Conservation (phyloP, 805 yeast species). For the Pachysolen tannophilus region DNA sequence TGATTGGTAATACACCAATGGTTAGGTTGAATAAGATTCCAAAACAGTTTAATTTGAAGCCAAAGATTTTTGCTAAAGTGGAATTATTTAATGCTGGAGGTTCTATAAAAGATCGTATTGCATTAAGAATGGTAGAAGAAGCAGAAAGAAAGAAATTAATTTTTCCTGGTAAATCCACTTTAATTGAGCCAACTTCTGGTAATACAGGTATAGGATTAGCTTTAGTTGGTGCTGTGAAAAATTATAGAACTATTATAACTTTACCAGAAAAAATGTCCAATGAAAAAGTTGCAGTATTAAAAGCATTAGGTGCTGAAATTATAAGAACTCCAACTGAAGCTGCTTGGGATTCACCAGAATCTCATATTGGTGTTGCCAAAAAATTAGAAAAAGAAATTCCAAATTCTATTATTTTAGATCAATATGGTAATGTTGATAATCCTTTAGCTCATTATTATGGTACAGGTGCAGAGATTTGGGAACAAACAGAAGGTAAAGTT, state of each 20-base stretch:
- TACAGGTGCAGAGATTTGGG: conserved; percentile 81
- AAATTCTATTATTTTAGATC: conserved; percentile 77
- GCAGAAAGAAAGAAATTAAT: conserved; percentile 74
- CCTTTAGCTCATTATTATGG: conserved; percentile 81
- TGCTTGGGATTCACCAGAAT: conserved; percentile 88
- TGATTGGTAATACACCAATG: conserved; percentile 82
- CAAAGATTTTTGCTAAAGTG: conserved; percentile 63
- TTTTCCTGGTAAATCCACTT: conserved; percentile 69
- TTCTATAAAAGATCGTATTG: conserved; percentile 83
- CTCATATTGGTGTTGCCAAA: conserved; percentile 83
- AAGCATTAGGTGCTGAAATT: conserved; percentile 86
- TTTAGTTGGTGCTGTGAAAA: conserved; percentile 77
- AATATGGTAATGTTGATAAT: conserved; percentile 69
- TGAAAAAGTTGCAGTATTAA: conserved; percentile 80
- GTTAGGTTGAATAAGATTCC: conserved; percentile 71
- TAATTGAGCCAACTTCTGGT: conserved; percentile 88
- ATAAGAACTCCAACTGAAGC: conserved; percentile 90
- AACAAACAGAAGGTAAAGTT: conserved; percentile 64
- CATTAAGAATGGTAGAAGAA: conserved; percentile 77
- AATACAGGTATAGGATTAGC: conserved; percentile 91
- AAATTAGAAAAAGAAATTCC: conserved; percentile 77
- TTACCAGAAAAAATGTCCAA: conserved; percentile 90
- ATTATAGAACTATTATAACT: conserved; percentile 81
- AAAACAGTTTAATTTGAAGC: conserved; percentile 66
- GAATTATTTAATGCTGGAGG: conserved; percentile 88